These are phyloP conservation scores for Acacia concinna DNA, from an alignment of 331 rosid species.

Conservation along the genomic window DNA sequence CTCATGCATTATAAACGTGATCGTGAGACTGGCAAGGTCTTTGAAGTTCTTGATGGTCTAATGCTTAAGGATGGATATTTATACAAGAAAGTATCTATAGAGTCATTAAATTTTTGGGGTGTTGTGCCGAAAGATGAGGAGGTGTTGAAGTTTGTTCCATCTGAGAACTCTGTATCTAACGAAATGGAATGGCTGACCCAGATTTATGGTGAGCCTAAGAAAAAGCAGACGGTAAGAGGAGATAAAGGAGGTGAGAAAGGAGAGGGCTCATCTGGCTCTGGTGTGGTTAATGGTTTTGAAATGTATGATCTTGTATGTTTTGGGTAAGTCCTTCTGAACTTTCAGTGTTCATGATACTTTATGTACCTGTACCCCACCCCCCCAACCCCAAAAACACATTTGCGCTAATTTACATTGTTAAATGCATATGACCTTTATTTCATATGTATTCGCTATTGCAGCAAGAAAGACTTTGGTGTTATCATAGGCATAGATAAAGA, in stretches of 20 bases:
- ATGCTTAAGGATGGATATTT: constrained; percentile 88
- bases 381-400: neutral
- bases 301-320: constrained; percentile 81
- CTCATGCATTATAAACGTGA: constrained; percentile 71
- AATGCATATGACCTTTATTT: neutral
- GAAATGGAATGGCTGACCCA: constrained; percentile 88
- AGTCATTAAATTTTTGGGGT: constrained; percentile 85
- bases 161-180: constrained; percentile 62
- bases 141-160: constrained; percentile 62
- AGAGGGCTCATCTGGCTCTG: constrained; percentile 61
- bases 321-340: constrained; percentile 61
- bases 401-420: neutral
- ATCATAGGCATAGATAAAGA: constrained; percentile 80
- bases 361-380: neutral
- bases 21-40: constrained; percentile 66
- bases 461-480: constrained; percentile 87
- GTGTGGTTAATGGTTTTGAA: constrained; percentile 49
- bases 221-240: constrained; percentile 42
- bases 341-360: constrained; percentile 12
- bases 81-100: constrained; percentile 72
- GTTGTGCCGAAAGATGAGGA: constrained; percentile 85
- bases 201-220: constrained; percentile 76
- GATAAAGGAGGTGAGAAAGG: constrained; percentile 74
- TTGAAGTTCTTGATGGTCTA: constrained; percentile 75
- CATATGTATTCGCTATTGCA: constrained; percentile 47